Conservation (phyloP, 371 early-diverging fungal genomes). For the Rhizopus stolonifer region DNA sequence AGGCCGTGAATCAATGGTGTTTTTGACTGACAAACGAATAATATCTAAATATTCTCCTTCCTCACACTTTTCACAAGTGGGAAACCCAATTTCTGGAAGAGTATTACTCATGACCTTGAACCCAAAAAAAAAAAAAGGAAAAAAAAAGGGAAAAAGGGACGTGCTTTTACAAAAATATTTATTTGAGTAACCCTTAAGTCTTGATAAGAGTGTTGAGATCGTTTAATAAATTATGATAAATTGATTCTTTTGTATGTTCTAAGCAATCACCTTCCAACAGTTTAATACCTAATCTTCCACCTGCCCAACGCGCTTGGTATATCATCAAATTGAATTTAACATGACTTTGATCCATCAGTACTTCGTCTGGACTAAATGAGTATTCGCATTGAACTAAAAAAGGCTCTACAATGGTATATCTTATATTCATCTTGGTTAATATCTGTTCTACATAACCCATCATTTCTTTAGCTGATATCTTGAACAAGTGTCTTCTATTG, state of each 20-base stretch:
- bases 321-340: conserved; percentile 19
- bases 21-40: conserved; percentile 16
- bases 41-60: conserved; percentile 3
- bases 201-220: conserved; percentile 1
- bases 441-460: conserved; percentile 32
- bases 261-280: conserved; percentile 13
- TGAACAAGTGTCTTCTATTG: conserved; percentile 37
- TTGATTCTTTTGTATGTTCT: conserved; percentile 9
- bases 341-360: background rate
- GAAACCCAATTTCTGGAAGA: background rate
- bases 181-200: background rate
- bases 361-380: conserved; percentile 2
- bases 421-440: conserved; percentile 25
- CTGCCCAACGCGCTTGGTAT: conserved; percentile 34
- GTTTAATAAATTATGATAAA: conserved; percentile 24
- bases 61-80: conserved; percentile 9
- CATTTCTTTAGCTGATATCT: conserved; percentile 26
- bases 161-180: background rate
- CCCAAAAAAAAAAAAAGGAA: background rate
- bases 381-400: conserved; percentile 33
- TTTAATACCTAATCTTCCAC: conserved; percentile 27
- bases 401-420: conserved; percentile 15
- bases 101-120: background rate
- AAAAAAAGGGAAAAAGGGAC: background rate
- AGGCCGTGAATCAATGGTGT: conserved; percentile 2